Evolutionary conservation across 331 rosid genomes (phyloP).

Genomic region (Cydonia oblonga): DNA sequence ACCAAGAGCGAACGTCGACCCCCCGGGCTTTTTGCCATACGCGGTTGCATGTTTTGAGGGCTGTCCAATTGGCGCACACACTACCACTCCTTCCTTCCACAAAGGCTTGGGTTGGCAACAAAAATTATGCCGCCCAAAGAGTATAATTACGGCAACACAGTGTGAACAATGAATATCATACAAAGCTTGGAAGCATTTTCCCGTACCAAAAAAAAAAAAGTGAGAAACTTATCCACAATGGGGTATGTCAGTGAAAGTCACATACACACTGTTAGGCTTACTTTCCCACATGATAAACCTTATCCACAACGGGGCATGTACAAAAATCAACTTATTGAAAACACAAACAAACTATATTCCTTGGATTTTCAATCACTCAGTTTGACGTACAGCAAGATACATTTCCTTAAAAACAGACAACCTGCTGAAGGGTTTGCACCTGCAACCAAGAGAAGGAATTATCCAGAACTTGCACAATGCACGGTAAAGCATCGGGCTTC

Average conservation of each 20-base stretch:
- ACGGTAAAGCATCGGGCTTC: background rate
- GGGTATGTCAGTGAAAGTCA: background rate
- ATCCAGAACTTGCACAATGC: background rate
- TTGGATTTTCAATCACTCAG: background rate
- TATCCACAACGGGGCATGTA: background rate
- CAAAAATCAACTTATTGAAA: background rate
- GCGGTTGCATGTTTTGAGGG: conserved; percentile 1
- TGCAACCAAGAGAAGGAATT: too few relatives aligned
- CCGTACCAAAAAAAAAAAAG: too few relatives aligned
- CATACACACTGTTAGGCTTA: background rate
- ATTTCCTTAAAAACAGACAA: too few relatives aligned
- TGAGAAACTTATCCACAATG: too few relatives aligned
- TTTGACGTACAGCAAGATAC: too few relatives aligned
- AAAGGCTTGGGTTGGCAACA: conserved; percentile 1
- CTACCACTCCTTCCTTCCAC: background rate
- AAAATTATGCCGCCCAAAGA: background rate
- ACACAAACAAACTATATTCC: background rate
- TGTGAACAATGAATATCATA: background rate
- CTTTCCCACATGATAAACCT: too few relatives aligned
- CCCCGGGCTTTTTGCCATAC: background rate
- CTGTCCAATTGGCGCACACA: background rate
- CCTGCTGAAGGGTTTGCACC: too few relatives aligned
- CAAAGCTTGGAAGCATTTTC: background rate
- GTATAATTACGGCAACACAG: background rate
- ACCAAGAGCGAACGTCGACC: background rate